Evolutionary conservation across 75 land plant genomes (phyloP).

Genomic region (Picea sitchensis): DNA sequence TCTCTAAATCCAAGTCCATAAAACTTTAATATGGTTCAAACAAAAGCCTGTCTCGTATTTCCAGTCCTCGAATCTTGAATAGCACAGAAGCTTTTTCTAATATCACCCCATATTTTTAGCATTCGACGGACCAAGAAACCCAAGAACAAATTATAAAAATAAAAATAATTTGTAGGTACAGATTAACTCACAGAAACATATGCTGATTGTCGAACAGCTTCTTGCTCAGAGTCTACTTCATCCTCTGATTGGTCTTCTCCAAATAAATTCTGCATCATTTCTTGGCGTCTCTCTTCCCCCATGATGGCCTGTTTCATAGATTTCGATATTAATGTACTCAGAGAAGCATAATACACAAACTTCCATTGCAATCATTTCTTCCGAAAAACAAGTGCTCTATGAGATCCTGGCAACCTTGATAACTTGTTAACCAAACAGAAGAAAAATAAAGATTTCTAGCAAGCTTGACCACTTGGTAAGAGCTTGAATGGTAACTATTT

Average conservation of each 20-base stretch:
- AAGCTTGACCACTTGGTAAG: no score
- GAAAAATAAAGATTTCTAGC: no score
- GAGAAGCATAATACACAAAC: no score
- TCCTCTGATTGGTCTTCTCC: slow-evolving; percentile 87
- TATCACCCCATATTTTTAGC: neutral
- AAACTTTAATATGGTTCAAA: neutral
- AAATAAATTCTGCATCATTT: slow-evolving; percentile 99
- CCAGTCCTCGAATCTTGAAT: neutral
- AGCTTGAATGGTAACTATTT: no score
- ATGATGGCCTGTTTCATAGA: slow-evolving; percentile 10
- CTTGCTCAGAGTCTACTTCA: slow-evolving; percentile 84
- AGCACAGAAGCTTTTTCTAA: neutral
- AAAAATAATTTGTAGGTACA: neutral
- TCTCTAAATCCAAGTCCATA: neutral
- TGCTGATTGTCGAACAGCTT: slow-evolving; percentile 38
- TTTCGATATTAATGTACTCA: no score
- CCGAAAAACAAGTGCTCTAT: no score
- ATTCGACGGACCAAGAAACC: neutral
- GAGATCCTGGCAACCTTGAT: no score
- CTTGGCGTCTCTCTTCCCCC: slow-evolving; percentile 86
- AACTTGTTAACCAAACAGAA: no score
- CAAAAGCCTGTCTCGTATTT: neutral
- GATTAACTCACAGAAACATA: slow-evolving; percentile 32
- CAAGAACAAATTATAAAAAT: neutral
- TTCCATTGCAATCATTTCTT: no score